These are phyloP conservation scores for Knoxdaviesia proteae DNA, from an alignment of 2,329 filamentous ascomycete species.

Conservation along the genomic window DNA sequence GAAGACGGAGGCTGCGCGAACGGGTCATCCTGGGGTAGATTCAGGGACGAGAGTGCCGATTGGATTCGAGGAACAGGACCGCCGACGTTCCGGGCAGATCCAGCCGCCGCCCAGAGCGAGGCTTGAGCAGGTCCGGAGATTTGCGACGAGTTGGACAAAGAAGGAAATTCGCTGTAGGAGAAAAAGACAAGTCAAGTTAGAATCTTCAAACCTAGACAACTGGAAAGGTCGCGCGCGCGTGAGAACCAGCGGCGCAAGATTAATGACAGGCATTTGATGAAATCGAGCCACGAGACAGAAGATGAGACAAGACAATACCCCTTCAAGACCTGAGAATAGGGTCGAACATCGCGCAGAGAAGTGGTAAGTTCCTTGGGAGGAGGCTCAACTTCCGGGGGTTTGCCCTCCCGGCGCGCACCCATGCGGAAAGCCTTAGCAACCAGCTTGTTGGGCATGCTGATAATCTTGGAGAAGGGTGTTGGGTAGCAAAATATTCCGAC, in stretches of 20 bases:
- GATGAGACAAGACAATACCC: slow-evolving; percentile 7
- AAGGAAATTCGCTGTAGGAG: slow-evolving; percentile 42
- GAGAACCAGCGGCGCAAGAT: not conserved
- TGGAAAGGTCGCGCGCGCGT: no score
- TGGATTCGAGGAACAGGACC: slow-evolving; percentile 29
- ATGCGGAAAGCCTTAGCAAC: no score
- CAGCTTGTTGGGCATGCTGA: no score
- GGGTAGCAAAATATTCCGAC: no score
- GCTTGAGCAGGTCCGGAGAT: slow-evolving; percentile 24
- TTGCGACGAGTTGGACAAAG: slow-evolving; percentile 39
- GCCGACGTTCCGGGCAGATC: slow-evolving; percentile 22
- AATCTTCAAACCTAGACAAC: no score
- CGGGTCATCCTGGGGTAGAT: slow-evolving; percentile 25
- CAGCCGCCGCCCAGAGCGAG: slow-evolving; percentile 33
- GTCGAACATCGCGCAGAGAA: slow-evolving; percentile 2
- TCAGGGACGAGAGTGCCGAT: slow-evolving; percentile 26
- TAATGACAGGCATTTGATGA: not conserved
- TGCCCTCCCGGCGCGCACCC: no score
- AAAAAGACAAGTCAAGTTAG: not conserved
- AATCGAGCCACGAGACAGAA: not conserved
- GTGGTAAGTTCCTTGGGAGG: no score
- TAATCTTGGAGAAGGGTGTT: no score
- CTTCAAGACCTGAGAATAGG: slow-evolving; percentile 14
- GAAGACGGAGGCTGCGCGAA: slow-evolving; percentile 25
- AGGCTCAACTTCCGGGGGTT: no score